Conservation (phyloP, 1,139 yeast genomes). For the Sugiyamaella novakii region DNA sequence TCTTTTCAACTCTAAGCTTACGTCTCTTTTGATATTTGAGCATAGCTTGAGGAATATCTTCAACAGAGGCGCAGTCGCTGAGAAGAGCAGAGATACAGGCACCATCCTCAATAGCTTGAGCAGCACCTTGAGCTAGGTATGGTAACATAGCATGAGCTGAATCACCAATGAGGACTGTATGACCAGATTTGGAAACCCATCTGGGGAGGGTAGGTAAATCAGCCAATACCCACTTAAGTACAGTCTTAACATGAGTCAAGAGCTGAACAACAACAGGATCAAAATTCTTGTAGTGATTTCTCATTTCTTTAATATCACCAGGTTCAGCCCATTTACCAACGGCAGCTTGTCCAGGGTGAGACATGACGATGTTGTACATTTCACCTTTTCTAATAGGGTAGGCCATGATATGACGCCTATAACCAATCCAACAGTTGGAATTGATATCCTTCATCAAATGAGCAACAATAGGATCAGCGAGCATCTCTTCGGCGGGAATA, state of each 20-base stretch:
- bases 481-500: constrained; percentile 33
- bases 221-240: constrained; percentile 25
- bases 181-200: constrained; percentile 25
- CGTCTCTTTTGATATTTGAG: constrained; percentile 35
- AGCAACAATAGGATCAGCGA: constrained; percentile 37
- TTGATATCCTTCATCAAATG: constrained; percentile 37
- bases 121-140: constrained; percentile 49
- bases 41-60: constrained; percentile 31
- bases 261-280: constrained; percentile 22
- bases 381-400: constrained; percentile 28
- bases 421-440: constrained; percentile 44
- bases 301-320: constrained; percentile 24
- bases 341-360: constrained; percentile 27
- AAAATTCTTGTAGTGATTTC: constrained; percentile 21
- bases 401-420: constrained; percentile 26
- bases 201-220: constrained; percentile 23
- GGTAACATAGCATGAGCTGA: constrained; percentile 49
- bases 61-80: constrained; percentile 28
- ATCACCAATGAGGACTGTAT: constrained; percentile 34
- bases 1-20: constrained; percentile 39
- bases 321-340: constrained; percentile 26
- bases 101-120: constrained; percentile 45
- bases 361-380: constrained; percentile 28
- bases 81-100: constrained; percentile 32
- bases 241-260: constrained; percentile 20